Evolutionary conservation across 1,284 basidiomycete genomes (phyloP), one percentile per base, ranked within the genome.

Genomic region (Tilletia caries): DNA sequence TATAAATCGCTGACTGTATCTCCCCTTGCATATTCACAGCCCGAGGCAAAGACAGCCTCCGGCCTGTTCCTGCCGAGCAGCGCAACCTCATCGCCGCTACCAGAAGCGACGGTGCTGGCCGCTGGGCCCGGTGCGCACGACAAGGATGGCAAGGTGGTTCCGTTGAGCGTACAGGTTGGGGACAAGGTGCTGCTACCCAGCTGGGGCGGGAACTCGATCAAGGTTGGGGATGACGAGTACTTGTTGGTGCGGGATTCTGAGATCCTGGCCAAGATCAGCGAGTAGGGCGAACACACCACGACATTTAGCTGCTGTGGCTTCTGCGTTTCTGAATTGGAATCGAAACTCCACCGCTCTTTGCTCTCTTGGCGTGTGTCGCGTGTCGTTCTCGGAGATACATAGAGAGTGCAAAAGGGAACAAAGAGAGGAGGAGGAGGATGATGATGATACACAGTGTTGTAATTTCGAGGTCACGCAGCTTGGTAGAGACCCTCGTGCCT

Each of bases 181-280:
- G 95, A 98, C 86, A 89, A 92, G 48, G 94, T 98, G 10, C 87
- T 98, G 67, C 87, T 98, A 4, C 95, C 95, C 8, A 91, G 92
- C 29, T 98, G 95, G 92, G 95, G 95, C 69, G 95, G 95, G 20
- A 94, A 91, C 84, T 85, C 91, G 23, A 95, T 98, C 86, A 98
- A 98, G 86, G 89, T 98, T 67, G 95, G 94, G 70, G 95, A 98
- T 37, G 95, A 98, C 93, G 95, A 98, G 85, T 98, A 92, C 86
- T 91, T 89, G 86, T 86, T 98, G 72, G 97, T 96, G 89, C 92
- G 91, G 85, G 95, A 98, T 86, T 86, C 89, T 44, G 95, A 98
- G 83, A 97, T 98, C 84, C 88, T 98, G 68, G 95, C 95, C 76
- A 97, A 96, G 87, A 94, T 98, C 83, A 88, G 90, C 85, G 95